These are phyloP conservation scores for Psilocybe cyanescens DNA, from an alignment of 768 basidiomycete species.

Conservation along the genomic window DNA sequence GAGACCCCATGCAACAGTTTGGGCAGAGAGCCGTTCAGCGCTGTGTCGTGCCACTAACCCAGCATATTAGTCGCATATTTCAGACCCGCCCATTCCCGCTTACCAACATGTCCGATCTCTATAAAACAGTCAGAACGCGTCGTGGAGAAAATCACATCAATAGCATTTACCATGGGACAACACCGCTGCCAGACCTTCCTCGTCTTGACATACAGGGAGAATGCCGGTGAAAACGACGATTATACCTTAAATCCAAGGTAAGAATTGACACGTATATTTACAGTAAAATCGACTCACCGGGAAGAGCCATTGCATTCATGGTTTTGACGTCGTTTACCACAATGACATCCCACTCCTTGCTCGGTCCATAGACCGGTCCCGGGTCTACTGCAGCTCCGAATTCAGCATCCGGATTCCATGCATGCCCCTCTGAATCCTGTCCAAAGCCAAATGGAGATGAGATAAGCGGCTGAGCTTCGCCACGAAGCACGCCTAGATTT, in stretches of 20 bases:
- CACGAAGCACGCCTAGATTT: constrained; percentile 66
- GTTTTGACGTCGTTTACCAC: constrained; percentile 75
- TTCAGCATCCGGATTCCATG: constrained; percentile 39
- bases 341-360: constrained; percentile 66
- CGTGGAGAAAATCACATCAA: not conserved
- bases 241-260: constrained; percentile 45
- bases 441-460: constrained; percentile 25
- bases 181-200: constrained; percentile 83
- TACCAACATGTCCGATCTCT: constrained; percentile 86
- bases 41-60: constrained; percentile 40
- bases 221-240: constrained; percentile 93
- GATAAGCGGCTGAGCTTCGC: constrained; percentile 23
- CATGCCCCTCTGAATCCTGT: constrained; percentile 26
- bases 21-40: constrained; percentile 60
- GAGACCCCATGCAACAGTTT: constrained; percentile 43
- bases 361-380: constrained; percentile 32
- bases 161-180: constrained; percentile 73
- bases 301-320: constrained; percentile 79
- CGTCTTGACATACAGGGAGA: constrained; percentile 74
- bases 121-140: not conserved
- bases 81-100: constrained; percentile 10
- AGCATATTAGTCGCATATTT: not conserved
- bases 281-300: constrained; percentile 46
- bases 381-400: constrained; percentile 24
- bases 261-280: not conserved